Evolutionary conservation across 2,329 filamentous ascomycete genomes (phyloP).

Genomic region (Apiospora pterosperma): DNA sequence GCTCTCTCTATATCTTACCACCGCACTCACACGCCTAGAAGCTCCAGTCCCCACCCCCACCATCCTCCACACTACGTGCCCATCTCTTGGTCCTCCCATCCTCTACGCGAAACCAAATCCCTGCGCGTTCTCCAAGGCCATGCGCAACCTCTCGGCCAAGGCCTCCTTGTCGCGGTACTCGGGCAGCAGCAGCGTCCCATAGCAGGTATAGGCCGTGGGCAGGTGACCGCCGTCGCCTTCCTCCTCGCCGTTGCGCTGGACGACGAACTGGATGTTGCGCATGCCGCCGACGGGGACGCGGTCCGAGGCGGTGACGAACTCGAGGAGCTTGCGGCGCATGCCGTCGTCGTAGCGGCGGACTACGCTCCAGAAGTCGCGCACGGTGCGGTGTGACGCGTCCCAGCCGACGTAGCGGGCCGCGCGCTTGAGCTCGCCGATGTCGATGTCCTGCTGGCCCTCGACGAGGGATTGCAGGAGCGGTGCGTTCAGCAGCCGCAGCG

Average conservation of each 20-base stretch:
- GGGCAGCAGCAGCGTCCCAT: slow-evolving; percentile 81
- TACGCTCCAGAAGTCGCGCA: slow-evolving; percentile 81
- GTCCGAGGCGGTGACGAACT: slow-evolving; percentile 94
- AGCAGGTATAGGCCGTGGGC: slow-evolving; percentile 90
- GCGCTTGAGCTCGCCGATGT: slow-evolving; percentile 68
- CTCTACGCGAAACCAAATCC: slow-evolving; percentile 79
- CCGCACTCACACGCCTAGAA: not conserved
- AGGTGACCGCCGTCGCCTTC: slow-evolving; percentile 53
- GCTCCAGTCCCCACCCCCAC: not conserved
- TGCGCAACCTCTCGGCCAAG: slow-evolving; percentile 69
- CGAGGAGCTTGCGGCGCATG: slow-evolving; percentile 74
- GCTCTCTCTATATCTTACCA: not conserved
- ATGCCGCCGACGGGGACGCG: slow-evolving; percentile 85
- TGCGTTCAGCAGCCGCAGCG: slow-evolving; percentile 69
- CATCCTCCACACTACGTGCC: not conserved
- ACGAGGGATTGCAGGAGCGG: slow-evolving; percentile 71
- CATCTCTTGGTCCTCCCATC: slow-evolving; percentile 4
- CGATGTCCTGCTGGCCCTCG: slow-evolving; percentile 80
- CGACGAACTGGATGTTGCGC: slow-evolving; percentile 75
- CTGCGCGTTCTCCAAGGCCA: slow-evolving; percentile 83
- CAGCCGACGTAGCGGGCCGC: slow-evolving; percentile 81
- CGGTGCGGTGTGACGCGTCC: slow-evolving; percentile 62
- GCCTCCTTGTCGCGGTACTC: slow-evolving; percentile 72
- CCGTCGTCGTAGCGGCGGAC: slow-evolving; percentile 64
- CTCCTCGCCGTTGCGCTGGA: slow-evolving; percentile 74